Conservation (phyloP, 306 rosid species). For the Cucumis sativus region Cucumber_9930_V3 NC_026659.2:24807501-24808000, state of each 20-base stretch:
- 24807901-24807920: constrained; percentile 78
- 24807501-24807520: too few species aligned
- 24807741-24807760: constrained; percentile 77
- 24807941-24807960: not conserved
- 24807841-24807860: constrained; percentile 82
- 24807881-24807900: constrained; percentile 90
- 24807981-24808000: not conserved
- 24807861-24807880: constrained; percentile 99
- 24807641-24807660: too few species aligned
- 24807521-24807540: too few species aligned
- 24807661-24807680: not conserved
- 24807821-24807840: not conserved
- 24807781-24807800: not conserved
- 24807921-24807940: constrained; percentile 50
- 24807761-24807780: constrained; percentile 14
- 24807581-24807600: too few species aligned
- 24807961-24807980: not conserved
- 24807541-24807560: too few species aligned
- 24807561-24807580: too few species aligned
- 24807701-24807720: constrained; percentile 88
- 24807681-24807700: constrained; percentile 35
- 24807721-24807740: constrained; percentile 93
- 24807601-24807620: too few species aligned
- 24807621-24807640: too few species aligned
- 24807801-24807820: not conserved